Percentiles rank a stretch among this genome's conserved stretches.
Conservation (phyloP, 2,329 filamentous ascomycete genomes). For the Trichoderma endophyticum region DNA sequence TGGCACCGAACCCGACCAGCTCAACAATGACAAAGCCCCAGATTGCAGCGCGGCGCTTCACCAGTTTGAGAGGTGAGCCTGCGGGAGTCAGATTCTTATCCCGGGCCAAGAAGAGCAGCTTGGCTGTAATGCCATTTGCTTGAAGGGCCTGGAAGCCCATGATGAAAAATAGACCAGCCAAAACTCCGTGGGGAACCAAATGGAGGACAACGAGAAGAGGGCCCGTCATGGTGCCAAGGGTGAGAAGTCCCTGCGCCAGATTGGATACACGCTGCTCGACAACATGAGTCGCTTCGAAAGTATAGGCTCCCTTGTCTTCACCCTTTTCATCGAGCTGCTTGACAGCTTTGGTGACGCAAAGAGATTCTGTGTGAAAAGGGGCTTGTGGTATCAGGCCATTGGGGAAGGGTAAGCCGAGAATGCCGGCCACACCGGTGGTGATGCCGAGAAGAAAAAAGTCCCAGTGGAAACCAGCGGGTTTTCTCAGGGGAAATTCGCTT, state of each 20-base stretch:
- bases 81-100: constrained; percentile 61
- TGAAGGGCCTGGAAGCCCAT: constrained; percentile 79
- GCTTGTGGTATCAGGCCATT: constrained; percentile 83
- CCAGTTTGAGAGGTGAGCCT: constrained; percentile 56
- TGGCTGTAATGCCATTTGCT: constrained; percentile 73
- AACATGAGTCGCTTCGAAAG: constrained; percentile 55
- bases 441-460: constrained; percentile 77
- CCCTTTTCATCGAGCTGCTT: constrained; percentile 53
- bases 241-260: constrained; percentile 72
- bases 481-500: constrained; percentile 75
- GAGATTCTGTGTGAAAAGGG: constrained; percentile 75
- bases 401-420: constrained; percentile 75
- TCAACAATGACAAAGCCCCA: constrained; percentile 70
- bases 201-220: constrained; percentile 72
- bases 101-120: constrained; percentile 66
- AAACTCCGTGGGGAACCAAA: constrained; percentile 73
- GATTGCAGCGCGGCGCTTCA: constrained; percentile 61
- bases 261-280: constrained; percentile 80
- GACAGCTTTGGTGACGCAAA: constrained; percentile 64
- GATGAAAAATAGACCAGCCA: constrained; percentile 79
- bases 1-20: constrained; percentile 68
- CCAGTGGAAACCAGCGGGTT: constrained; percentile 84
- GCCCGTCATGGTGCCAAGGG: constrained; percentile 74
- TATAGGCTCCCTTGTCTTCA: constrained; percentile 54
- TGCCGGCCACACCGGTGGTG: constrained; percentile 71